Percentiles rank a stretch among this genome's conserved stretches.
Conservation (phyloP, 2,329 filamentous ascomycete genomes). For the Nakataea oryzae region DNA sequence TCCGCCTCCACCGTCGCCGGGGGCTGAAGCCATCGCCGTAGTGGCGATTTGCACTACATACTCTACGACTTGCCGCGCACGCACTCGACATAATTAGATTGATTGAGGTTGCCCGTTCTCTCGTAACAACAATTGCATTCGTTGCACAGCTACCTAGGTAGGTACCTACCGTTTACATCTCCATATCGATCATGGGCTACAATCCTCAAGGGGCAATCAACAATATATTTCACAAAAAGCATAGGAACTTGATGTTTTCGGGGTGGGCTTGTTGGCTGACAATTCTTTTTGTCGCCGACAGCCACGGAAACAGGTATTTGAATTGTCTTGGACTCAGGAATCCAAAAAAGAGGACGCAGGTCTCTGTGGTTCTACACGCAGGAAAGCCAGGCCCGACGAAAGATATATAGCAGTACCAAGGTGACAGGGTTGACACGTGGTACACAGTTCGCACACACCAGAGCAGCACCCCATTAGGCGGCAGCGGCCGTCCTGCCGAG, state of each 20-base stretch:
- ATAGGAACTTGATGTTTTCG: background rate
- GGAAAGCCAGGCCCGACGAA: background rate
- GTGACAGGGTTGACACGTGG: background rate
- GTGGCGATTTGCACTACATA: no score
- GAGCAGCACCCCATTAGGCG: slow-evolving; percentile 5
- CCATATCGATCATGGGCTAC: no score
- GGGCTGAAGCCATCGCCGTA: no score
- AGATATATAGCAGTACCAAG: background rate
- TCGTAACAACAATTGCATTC: no score
- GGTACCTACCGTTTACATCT: no score
- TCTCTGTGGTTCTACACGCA: background rate
- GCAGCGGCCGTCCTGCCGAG: slow-evolving; percentile 14
- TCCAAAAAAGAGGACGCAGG: background rate
- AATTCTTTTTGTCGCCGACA: background rate
- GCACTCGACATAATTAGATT: no score
- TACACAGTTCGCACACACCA: background rate
- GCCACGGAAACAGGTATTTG: background rate
- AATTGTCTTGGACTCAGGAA: background rate
- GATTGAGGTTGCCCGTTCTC: no score
- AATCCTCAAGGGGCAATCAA: no score
- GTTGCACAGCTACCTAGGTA: no score
- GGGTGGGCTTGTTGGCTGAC: background rate
- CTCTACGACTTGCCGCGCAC: no score
- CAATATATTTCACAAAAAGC: background rate
- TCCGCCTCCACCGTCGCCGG: no score